Base-by-base conservation (phyloP, 768 basidiomycete species). In the Phaffia tasmanica region DNA sequence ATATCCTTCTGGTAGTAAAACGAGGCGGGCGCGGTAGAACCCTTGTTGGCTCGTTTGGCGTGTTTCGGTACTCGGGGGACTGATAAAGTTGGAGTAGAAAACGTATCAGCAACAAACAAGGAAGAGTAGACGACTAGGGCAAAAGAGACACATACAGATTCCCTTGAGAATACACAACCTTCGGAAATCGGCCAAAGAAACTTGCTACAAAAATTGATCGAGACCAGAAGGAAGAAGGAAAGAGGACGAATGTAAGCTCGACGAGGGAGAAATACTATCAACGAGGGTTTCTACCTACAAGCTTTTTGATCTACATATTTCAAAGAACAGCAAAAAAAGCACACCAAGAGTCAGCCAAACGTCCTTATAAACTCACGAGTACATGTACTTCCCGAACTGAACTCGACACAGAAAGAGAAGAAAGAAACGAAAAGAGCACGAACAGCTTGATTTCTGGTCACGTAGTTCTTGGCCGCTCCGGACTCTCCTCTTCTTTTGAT, bases 1-100 rank as follows among this genome's bases (percentile, higher is more conserved):
- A 99, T 94, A 75, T 99, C 95, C 79, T 99, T 99, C 30, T 89
- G 81, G 76, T 98, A 97, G 79, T 99, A 99, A 79, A 98, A 99
- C 2, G 92, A 90, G 0, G 95, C 91, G 4, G 93, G 92, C 0
- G 90, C 93, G 62, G 92, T 91, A 3, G 90, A 94, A 1, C 94
- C 95, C 76, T 95, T 98, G 80, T 98, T 98, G 48, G 94, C 95
- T 70, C 85, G 84, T 76, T 97, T 99, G 72, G 84, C 85, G 78
- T 83, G 85, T 56, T 85, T 84, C 29, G 95, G 95, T 76, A 99
- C 95, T 63, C 94, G 88, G 70, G 95, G 95, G 76, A 94, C 35
- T 42, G 11, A 42, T 4, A 42, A 42, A 42, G n/a, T n/a, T n/a
- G 97, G 73, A 99, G 29, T 58, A 57, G 61, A 50, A 60, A 55